Evolutionary conservation across 305 asterid species (phyloP), one percentile per base, ranked within the genome.

Genomic region (Stenogyne calaminthoides): DNA sequence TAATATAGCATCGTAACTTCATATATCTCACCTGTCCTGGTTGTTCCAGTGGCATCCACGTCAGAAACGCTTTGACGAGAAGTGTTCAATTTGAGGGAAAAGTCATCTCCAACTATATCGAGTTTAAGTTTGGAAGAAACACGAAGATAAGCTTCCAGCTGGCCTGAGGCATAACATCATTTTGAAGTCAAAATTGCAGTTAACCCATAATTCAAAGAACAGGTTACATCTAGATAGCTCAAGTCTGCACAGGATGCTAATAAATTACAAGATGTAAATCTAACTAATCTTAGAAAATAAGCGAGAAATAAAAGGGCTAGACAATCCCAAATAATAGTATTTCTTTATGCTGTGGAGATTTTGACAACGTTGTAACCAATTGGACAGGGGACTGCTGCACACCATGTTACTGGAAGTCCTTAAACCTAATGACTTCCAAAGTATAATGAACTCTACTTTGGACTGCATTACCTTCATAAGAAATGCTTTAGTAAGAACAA

Each of bases 91-190:
- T 88, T 86, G 64, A 84, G 49, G 76, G 88, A 81, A 77, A 82
- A 81, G 70, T 87, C 96, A 80, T 90, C 98, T 67, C 82, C 91
- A 76, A 75, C 58, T 57, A 84, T 65, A 71, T 88, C 86, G 55
- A 94, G 90, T 83, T 94, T 94, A 68, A 92, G 95, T 88, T 95
- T 95, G 77, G 90, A 88, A 42, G 91, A 86, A 74, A 92, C 78
- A 54, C 83, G 92, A 16, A 83, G 85, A 76, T 84, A 92, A 59
- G 80, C 76, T 75, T 90, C 96, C 84, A 92, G 80, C 80, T 92
- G 85, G 78, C 92, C 99, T 94, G 88, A 65, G 42, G 60, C 80
- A 86, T 67, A 74, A 64, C 67, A 62, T 67, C 25, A 57, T 8
- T 59, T 39, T 22, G 55, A 60, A 80, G 62, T 67, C 52, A 66